A percentile compares a stretch with the other conserved stretches of the same genome.
phyloP scores from a whole-genome alignment of 192 early-diverging fungal species.

The Coemansia sp. region DNA sequence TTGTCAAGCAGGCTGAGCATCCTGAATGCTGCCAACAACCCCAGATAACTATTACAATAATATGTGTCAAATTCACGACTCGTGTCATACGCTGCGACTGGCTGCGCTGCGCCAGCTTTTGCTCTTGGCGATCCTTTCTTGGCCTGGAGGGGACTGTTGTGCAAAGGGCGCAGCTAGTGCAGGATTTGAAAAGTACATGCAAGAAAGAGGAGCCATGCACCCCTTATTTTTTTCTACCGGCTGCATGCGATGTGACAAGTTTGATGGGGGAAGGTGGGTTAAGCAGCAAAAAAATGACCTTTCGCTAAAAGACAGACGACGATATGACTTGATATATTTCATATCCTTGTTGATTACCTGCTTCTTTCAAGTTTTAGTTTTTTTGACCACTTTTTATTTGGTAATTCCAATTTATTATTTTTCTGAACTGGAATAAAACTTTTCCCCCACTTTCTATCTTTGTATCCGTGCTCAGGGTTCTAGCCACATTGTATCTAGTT shows the following conservation, averaged over 20 bases:
- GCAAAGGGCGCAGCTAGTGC: too few species aligned
- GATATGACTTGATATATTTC: neutral
- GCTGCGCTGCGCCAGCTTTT: neutral
- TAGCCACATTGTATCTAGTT: neutral
- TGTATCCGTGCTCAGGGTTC: neutral
- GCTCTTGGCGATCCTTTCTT: neutral
- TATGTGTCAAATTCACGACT: neutral
- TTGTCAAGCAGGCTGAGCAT: too few species aligned
- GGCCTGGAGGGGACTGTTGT: neutral
- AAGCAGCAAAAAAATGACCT: neutral
- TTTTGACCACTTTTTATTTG: neutral
- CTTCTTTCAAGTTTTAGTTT: neutral
- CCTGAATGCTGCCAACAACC: too few species aligned
- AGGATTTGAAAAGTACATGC: too few species aligned
- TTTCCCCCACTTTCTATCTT: neutral
- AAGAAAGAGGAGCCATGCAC: neutral
- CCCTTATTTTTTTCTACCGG: neutral
- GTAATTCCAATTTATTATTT: neutral
- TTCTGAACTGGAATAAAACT: neutral
- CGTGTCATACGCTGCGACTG: neutral
- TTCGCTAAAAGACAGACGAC: neutral
- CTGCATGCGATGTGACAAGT: neutral
- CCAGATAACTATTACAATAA: too few species aligned
- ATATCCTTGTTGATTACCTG: neutral
- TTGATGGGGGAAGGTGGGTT: neutral